Base-by-base conservation (phyloP, 495 filamentous ascomycete genomes). In the Thermochaetoides thermophila region DNA sequence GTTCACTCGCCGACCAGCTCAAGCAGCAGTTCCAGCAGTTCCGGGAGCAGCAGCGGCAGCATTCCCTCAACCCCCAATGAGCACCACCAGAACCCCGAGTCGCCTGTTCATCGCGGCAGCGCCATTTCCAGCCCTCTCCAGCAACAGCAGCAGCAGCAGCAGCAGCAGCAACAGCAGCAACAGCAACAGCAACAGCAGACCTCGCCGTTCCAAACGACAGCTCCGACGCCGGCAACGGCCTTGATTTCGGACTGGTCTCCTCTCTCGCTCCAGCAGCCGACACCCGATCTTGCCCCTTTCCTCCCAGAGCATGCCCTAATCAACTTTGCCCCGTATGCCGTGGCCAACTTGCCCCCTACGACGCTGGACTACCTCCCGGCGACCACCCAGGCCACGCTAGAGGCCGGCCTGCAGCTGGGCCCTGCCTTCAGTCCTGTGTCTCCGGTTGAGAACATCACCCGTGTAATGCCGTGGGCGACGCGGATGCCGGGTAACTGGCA, bases 351-450 rank as follows among this genome's bases (percentile, higher is more conserved):
- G 58, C 57, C 63, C 49, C 38, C 71, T 12, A 69, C 75, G 3
- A 67, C 74, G 3, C 68, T 84, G 25, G 71, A 81, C 17, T 79
- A 82, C 53, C 64, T 81, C 34, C 72, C 82, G 35, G 60, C 78
- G n/a, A 65, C 66, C 11, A 66, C 75, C n/a, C 74, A 81, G 43
- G 68, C 64, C 18, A 58, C 73, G 18, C 66, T 82, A 40, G 74
- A 72, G 38, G 56, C 74, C 21, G 64, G 67, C 39, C 52, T 84
- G 34, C 60, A 65, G n/a, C 59, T 86, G 50, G 78, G 81, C 31
- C 60, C 66, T 24, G 58, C 70, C 3, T 86, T 66, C 42, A 53
- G 38, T 40, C 52, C 73, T 49, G 61, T 86, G 35, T 67, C 78
- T 16, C 63, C 64, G 29, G 64, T 82, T 33, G 68, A 78, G 7